Conservation (phyloP, 768 basidiomycete species). For the Lactarius hatsudake region DNA sequence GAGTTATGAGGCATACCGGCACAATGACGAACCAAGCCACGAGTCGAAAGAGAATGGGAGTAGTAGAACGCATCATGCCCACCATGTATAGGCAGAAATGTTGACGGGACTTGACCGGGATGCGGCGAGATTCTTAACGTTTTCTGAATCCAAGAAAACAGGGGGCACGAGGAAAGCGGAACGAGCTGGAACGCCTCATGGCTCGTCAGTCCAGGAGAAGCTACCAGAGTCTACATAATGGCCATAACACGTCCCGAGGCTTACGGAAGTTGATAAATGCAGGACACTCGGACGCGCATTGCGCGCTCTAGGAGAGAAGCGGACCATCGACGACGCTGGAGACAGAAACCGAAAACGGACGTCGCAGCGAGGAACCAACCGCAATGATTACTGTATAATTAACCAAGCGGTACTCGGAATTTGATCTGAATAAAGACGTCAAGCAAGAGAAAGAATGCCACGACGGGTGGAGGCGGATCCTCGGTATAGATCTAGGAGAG, state of each 20-base stretch:
- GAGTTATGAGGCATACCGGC: not conserved
- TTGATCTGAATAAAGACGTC: slow-evolving; percentile 16
- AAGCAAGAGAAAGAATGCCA: slow-evolving; percentile 15
- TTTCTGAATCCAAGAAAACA: not conserved
- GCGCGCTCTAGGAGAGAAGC: not conserved
- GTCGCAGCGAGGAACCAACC: no score
- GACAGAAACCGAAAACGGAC: no score
- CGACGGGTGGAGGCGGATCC: slow-evolving; percentile 7
- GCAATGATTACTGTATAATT: not conserved
- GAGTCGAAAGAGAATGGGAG: slow-evolving; percentile 10
- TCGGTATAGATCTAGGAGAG: not conserved
- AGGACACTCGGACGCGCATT: not conserved
- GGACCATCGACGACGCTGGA: no score
- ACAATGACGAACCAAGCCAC: not conserved
- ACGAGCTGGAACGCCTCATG: not conserved
- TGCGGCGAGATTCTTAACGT: slow-evolving; percentile 6
- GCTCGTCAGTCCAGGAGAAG: slow-evolving; percentile 1
- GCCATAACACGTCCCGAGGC: not conserved
- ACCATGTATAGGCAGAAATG: slow-evolving; percentile 15
- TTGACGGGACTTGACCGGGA: not conserved
- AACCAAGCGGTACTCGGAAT: slow-evolving; percentile 5
- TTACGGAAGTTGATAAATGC: slow-evolving; percentile 6
- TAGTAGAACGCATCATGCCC: slow-evolving; percentile 11
- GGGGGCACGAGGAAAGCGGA: not conserved
- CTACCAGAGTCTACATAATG: slow-evolving; percentile 4